Evolutionary conservation across 257 asterid genomes (phyloP), one percentile per base, ranked within the genome.

Genomic region (Solanum ossicruentum): DNA sequence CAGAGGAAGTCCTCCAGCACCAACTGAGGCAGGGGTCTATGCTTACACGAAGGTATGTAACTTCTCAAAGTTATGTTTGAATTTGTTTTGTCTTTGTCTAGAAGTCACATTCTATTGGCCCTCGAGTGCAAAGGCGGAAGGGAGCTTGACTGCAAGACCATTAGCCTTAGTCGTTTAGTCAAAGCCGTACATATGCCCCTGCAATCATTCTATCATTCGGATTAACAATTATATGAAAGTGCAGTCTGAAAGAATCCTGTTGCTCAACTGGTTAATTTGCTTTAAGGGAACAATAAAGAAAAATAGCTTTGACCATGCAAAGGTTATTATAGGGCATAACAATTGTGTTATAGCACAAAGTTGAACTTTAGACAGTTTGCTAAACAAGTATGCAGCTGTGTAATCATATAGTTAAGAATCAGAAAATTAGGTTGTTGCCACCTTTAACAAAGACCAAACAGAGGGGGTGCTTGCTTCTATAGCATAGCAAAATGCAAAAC

Each of bases 1-100:
- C 32, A 90, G 98, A 87, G 99, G 99, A 89, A 97, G 98, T 88
- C 99, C 99, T 18, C 92, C 93, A 20, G 98, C 96, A 45, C 98
- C 98, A 51, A 87, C 90, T 13, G 98, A 94, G 85, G 94, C 98
- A 6, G 89, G 98, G 82, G 98, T 97, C 83, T 97, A 95, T 91
- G 99, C 99, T 89, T 97, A 93, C 87, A 97, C 99, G 57, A 94
- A 94, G 98, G 99, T 95, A 88, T 80, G 77, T 23, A n/a, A 82
- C 84, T 82, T 57, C 75, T 12, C 32, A 43, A 49, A 56, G 81
- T 66, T 66, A 16, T 78, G n/a, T 69, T 58, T 85, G 5, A 23
- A 69, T 11, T 43, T 3, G 58, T 72, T 41, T 54, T 13, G 0
- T 79, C 20, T 84, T 58, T 21, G 8, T 21, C 10, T 8, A 66